These are phyloP conservation scores for Zizania palustris DNA, from an alignment of 202 grass and related monocot genomes.

Conservation along the genomic window DNA sequence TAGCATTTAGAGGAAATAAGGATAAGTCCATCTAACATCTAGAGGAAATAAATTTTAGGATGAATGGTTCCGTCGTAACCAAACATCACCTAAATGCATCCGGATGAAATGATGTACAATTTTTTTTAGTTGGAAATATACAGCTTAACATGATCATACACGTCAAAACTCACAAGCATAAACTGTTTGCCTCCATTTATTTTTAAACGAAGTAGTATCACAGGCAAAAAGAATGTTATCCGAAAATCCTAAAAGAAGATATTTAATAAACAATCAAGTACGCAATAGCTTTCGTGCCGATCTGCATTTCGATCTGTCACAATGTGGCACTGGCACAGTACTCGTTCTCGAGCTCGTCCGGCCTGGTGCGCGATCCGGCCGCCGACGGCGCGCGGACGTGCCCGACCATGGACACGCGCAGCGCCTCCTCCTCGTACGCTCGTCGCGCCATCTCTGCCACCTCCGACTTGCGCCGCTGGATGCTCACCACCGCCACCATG, in stretches of 20 bases:
- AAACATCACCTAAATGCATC: too few relatives aligned
- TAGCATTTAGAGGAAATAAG: too few relatives aligned
- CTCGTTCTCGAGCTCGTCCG: constrained; percentile 57
- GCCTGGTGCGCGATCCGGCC: constrained; percentile 62
- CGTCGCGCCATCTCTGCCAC: constrained; percentile 80
- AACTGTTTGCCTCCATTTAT: constrained; percentile 5
- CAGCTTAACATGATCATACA: background rate
- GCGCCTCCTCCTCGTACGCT: constrained; percentile 86
- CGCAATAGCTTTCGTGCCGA: background rate
- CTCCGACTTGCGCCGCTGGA: constrained; percentile 61
- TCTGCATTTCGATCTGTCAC: constrained; percentile 29
- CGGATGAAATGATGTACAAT: too few relatives aligned
- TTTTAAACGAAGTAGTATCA: constrained; percentile 12
- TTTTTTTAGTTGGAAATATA: background rate
- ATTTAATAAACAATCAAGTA: background rate
- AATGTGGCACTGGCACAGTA: constrained; percentile 46
- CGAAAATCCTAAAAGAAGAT: background rate
- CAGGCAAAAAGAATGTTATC: constrained; percentile 43
- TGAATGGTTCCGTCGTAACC: too few relatives aligned
- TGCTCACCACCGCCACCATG: constrained; percentile 66
- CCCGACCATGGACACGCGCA: constrained; percentile 89
- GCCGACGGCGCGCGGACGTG: constrained; percentile 76
- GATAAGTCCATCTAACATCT: too few relatives aligned
- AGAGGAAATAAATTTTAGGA: too few relatives aligned
- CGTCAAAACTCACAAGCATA: background rate